phyloP scores from a whole-genome alignment of 2,329 filamentous ascomycete species.

The Colletotrichum sp. region DNA sequence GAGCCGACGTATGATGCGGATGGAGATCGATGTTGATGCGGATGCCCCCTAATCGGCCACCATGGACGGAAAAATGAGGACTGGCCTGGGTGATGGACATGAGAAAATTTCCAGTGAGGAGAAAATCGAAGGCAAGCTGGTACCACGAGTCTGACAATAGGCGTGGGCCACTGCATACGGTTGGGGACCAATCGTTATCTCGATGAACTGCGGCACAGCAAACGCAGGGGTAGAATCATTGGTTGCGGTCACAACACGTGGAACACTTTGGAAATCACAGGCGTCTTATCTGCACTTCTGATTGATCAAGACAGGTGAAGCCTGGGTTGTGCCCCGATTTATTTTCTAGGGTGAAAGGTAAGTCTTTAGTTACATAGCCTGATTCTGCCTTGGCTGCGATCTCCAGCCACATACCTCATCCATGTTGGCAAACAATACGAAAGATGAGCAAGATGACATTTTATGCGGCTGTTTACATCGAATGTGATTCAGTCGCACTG shows the following conservation, averaged over 20 bases:
- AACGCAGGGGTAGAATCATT: background rate
- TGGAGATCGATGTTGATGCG: rapidly evolving
- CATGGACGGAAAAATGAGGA: no score
- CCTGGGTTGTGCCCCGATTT: background rate
- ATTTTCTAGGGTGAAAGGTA: background rate
- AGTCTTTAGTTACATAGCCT: background rate
- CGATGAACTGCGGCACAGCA: background rate
- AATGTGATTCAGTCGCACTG: background rate
- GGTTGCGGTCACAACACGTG: background rate
- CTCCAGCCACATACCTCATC: background rate
- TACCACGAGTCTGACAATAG: no score
- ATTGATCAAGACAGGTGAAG: background rate
- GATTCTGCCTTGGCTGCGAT: background rate
- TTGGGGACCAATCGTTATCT: no score
- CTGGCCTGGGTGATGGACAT: rapidly evolving
- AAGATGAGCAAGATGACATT: rapidly evolving
- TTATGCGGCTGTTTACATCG: rapidly evolving
- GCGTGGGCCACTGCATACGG: no score
- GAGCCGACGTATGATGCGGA: background rate
- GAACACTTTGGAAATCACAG: background rate
- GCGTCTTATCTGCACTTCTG: background rate
- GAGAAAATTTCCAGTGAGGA: background rate
- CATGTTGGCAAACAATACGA: rapidly evolving
- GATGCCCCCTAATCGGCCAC: no score
- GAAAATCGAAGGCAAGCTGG: background rate